Conservation (phyloP, 768 basidiomycete genomes). For the Podaxis pistillaris region DNA sequence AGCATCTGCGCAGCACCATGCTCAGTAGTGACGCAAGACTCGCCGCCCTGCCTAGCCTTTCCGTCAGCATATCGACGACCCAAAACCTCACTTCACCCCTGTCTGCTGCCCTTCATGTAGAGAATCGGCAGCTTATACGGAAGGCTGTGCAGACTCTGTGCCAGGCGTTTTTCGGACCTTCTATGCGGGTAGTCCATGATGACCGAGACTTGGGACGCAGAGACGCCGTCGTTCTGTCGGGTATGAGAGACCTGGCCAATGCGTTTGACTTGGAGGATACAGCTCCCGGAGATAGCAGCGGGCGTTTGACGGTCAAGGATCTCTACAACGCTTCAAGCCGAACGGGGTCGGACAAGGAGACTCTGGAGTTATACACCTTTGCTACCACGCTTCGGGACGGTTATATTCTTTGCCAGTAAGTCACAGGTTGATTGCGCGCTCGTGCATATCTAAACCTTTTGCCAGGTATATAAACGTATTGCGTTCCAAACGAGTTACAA, state of each 20-base stretch:
- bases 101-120: slow-evolving; percentile 1
- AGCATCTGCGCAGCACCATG: not conserved
- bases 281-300: not conserved
- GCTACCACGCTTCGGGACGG: not conserved
- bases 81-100: not conserved
- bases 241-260: not conserved
- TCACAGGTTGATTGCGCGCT: not conserved
- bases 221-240: not conserved
- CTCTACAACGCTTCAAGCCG: not conserved
- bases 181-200: too few relatives aligned
- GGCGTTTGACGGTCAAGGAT: not conserved
- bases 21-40: not conserved
- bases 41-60: not conserved
- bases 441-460: not conserved
- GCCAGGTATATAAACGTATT: not conserved
- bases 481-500: not conserved
- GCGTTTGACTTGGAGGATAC: not conserved
- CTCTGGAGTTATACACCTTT: not conserved
- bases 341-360: not conserved
- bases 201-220: not conserved
- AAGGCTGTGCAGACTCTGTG: not conserved
- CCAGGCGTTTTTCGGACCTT: not conserved
- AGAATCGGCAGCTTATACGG: not conserved
- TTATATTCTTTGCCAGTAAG: slow-evolving; percentile 5
- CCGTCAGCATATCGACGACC: not conserved